Conservation (phyloP, 2,329 filamentous ascomycete species). For the Verticillium tricorpus region DNA sequence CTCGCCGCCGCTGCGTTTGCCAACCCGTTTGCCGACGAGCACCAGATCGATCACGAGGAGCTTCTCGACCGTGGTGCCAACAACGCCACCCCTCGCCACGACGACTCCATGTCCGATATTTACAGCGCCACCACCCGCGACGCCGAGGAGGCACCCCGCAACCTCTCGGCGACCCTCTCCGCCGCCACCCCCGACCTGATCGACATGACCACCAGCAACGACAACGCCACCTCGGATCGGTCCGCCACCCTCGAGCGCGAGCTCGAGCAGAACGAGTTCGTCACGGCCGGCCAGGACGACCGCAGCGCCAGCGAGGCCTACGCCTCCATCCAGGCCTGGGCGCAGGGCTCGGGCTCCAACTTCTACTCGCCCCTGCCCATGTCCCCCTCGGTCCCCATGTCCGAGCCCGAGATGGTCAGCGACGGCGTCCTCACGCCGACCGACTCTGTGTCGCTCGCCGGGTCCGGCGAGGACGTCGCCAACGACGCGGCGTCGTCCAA, state of each 20-base stretch:
- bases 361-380: constrained; percentile 59
- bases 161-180: constrained; percentile 17
- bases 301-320: constrained; percentile 38
- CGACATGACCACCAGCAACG: constrained; percentile 18
- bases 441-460: constrained; percentile 51
- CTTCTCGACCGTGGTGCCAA: constrained; percentile 31
- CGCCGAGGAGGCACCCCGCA: constrained; percentile 15
- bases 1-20: constrained; percentile 36
- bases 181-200: constrained; percentile 23
- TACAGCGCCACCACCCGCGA: constrained; percentile 53
- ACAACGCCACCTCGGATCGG: constrained; percentile 8
- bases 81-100: constrained; percentile 36
- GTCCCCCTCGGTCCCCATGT: constrained; percentile 43
- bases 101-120: constrained; percentile 48
- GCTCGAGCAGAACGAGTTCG: constrained; percentile 41
- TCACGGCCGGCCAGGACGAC: constrained; percentile 46
- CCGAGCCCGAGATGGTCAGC: constrained; percentile 48
- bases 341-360: constrained; percentile 43
- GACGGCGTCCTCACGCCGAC: constrained; percentile 55
- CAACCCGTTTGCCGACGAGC: constrained; percentile 57
- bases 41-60: constrained; percentile 48
- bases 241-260: constrained; percentile 20
- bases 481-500: constrained; percentile 34
- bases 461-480: constrained; percentile 43
- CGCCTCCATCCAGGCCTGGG: constrained; percentile 62